Conservation (phyloP, 371 early-diverging fungal genomes). For the Mycotypha africana region DNA sequence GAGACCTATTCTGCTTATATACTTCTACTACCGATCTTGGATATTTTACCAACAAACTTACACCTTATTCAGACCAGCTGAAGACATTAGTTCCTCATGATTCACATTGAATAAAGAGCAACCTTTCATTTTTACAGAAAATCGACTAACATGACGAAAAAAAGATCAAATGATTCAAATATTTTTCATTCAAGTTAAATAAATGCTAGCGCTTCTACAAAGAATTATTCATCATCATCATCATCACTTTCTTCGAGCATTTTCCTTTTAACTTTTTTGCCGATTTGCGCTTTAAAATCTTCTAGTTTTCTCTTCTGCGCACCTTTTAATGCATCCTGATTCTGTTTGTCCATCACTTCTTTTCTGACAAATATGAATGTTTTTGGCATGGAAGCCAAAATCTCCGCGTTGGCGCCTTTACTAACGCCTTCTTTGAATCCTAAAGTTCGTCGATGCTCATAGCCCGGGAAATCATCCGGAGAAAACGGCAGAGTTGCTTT, state of each 20-base stretch:
- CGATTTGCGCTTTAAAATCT: slow-evolving; percentile 10
- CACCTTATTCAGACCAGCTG: no score
- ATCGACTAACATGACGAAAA: no score
- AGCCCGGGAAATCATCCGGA: slow-evolving; percentile 74
- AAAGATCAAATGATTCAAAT: not conserved
- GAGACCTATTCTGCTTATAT: no score
- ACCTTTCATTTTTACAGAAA: no score
- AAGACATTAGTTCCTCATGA: no score
- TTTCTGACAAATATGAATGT: slow-evolving; percentile 66
- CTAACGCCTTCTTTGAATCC: slow-evolving; percentile 84
- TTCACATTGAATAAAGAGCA: no score
- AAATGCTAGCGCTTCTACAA: no score
- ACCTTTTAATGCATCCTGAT: slow-evolving; percentile 25
- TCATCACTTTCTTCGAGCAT: not conserved
- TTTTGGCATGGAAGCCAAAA: slow-evolving; percentile 59
- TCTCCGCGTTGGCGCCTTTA: slow-evolving; percentile 76
- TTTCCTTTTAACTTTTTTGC: slow-evolving; percentile 15
- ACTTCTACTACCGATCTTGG: no score
- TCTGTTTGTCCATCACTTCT: slow-evolving; percentile 41
- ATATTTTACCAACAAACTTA: no score
- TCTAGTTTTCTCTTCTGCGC: slow-evolving; percentile 14
- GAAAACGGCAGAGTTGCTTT: slow-evolving; percentile 61
- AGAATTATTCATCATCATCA: slow-evolving; percentile 7
- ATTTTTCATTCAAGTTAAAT: not conserved
- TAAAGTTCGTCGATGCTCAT: slow-evolving; percentile 90